These are phyloP conservation scores for Hypoxylon lenormandii DNA, from an alignment of 495 filamentous ascomycete genomes.

Conservation along the genomic window DNA sequence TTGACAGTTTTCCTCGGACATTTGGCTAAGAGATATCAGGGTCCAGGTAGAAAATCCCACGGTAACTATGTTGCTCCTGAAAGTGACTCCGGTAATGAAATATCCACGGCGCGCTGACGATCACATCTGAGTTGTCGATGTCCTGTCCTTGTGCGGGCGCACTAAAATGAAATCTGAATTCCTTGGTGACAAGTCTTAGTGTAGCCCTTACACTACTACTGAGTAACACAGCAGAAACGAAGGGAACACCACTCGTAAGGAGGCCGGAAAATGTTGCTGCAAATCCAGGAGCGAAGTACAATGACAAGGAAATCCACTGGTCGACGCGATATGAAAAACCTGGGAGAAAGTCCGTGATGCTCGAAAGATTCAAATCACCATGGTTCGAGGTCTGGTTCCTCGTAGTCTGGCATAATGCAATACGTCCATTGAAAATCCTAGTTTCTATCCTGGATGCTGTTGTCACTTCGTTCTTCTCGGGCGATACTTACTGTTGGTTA, in stretches of 20 bases:
- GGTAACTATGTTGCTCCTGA: constrained; percentile 22
- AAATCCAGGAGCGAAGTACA: constrained; percentile 16
- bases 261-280: constrained; percentile 25
- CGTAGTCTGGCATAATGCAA: constrained; percentile 33
- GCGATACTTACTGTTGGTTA: constrained; percentile 39
- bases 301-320: constrained; percentile 40
- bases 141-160: constrained; percentile 26
- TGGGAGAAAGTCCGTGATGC: constrained; percentile 26
- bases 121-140: constrained; percentile 34
- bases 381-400: constrained; percentile 23
- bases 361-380: constrained; percentile 38
- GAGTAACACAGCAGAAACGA: constrained; percentile 47
- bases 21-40: constrained; percentile 18
- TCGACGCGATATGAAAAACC: constrained; percentile 22
- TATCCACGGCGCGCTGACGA: constrained; percentile 7
- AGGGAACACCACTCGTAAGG: constrained; percentile 32
- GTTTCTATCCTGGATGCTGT: constrained; percentile 36
- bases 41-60: constrained; percentile 7
- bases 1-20: constrained; percentile 13
- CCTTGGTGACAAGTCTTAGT: constrained; percentile 29
- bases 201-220: constrained; percentile 38
- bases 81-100: not conserved
- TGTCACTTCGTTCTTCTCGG: constrained; percentile 42
- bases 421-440: constrained; percentile 33
- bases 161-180: constrained; percentile 17